Evolutionary conservation across 257 asterid genomes (phyloP).

Genomic region (Jaltomata sinuosa): DNA sequence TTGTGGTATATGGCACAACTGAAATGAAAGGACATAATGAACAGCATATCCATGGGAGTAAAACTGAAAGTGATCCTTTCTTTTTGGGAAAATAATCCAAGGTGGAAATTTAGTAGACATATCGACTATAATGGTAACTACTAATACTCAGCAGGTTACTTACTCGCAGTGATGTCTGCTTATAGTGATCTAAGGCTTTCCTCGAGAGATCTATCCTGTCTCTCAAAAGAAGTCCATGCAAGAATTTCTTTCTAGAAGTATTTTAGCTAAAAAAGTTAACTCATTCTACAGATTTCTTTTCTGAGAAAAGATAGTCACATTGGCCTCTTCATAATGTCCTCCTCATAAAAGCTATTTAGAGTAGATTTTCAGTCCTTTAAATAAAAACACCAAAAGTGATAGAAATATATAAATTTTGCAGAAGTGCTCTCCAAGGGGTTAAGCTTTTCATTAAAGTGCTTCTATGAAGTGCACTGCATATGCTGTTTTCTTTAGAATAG

Average conservation of each 20-base stretch:
- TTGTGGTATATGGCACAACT: slow-evolving; percentile 89
- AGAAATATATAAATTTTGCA: background rate
- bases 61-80: background rate
- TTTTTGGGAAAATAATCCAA: background rate
- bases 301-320: background rate
- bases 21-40: slow-evolving; percentile 26
- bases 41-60: background rate
- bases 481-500: background rate
- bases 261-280: background rate
- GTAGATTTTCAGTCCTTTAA: background rate
- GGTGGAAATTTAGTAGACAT: background rate
- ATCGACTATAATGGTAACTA: background rate
- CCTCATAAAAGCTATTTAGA: background rate
- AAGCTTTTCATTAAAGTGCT: background rate
- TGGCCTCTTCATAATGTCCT: background rate
- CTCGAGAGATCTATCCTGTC: too few species aligned
- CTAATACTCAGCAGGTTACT: background rate
- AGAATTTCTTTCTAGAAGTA: background rate
- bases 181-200: background rate
- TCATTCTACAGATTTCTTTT: background rate
- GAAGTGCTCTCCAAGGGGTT: background rate
- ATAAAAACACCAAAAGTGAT: background rate
- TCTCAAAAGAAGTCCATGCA: background rate
- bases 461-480: background rate
- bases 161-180: background rate